A percentile compares a stretch with the other conserved stretches of the same genome.
These are phyloP conservation scores for Pythium vanterpoolii DNA, from an alignment of 352 stramenopile species.

Conservation along the genomic window DNA sequence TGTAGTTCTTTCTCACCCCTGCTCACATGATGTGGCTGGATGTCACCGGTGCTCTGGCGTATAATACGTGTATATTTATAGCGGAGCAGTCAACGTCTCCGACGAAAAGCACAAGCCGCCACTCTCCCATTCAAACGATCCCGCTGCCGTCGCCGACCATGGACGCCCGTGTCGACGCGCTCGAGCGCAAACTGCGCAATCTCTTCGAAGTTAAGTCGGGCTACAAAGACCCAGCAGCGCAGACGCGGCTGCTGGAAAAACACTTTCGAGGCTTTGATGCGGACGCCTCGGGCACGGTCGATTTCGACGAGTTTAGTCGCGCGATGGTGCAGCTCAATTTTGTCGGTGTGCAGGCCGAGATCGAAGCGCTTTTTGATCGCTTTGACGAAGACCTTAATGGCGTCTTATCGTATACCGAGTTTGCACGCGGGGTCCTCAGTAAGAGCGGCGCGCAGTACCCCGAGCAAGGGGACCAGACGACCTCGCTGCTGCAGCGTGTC, in stretches of 20 bases:
- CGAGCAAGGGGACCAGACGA: constrained; percentile 7
- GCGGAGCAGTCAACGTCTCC: background rate
- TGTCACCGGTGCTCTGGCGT: background rate
- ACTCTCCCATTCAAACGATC: background rate
- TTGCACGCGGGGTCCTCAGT: constrained; percentile 52
- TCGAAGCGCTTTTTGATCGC: constrained; percentile 85
- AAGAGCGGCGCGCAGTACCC: constrained; percentile 4
- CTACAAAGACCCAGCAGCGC: constrained; percentile 52
- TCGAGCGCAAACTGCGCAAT: constrained; percentile 51
- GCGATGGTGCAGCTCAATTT: constrained; percentile 88
- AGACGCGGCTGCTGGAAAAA: constrained; percentile 51
- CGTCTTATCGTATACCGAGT: constrained; percentile 73
- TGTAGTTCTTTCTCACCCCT: too few species aligned
- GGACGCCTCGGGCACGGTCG: constrained; percentile 64
- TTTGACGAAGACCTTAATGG: constrained; percentile 85
- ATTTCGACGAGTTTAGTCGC: constrained; percentile 87
- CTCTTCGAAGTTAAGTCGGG: constrained; percentile 74
- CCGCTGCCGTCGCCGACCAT: too few species aligned
- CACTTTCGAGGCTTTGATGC: constrained; percentile 81
- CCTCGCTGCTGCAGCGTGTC: constrained; percentile 41
- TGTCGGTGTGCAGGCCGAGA: constrained; percentile 81
- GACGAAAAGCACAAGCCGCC: background rate
- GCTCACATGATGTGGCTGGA: background rate
- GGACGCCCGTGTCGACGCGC: constrained; percentile 43
- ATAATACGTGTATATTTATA: background rate